Percentiles rank a stretch among this genome's conserved stretches.
Evolutionary conservation across 2,329 filamentous ascomycete species (phyloP).

Genomic region (Fusarium piperis): DNA sequence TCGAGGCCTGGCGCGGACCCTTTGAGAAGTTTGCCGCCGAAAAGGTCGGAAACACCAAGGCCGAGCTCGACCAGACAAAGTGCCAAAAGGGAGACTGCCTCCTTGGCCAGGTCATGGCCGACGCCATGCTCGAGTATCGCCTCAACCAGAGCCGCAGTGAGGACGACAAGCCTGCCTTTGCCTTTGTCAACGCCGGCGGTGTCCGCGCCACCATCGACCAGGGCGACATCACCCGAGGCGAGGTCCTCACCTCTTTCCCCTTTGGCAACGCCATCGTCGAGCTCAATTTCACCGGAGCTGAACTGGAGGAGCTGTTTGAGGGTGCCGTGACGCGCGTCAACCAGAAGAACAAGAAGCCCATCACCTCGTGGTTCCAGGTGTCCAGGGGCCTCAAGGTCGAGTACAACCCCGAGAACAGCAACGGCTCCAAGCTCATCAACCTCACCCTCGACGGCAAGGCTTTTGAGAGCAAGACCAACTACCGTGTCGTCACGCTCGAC

Average conservation of each 20-base stretch:
- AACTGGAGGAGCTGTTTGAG: conserved; percentile 67
- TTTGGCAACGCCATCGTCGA: conserved; percentile 73
- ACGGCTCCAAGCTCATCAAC: conserved; percentile 61
- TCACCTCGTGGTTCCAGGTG: conserved; percentile 70
- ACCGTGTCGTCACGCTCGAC: conserved; percentile 70
- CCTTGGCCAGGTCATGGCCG: conserved; percentile 64
- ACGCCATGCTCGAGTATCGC: conserved; percentile 71
- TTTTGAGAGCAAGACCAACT: conserved; percentile 57
- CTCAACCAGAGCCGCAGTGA: conserved; percentile 54
- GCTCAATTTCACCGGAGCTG: conserved; percentile 60
- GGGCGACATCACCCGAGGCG: conserved; percentile 70
- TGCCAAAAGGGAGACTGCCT: conserved; percentile 69
- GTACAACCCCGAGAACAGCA: conserved; percentile 63
- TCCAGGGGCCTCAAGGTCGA: conserved; percentile 65
- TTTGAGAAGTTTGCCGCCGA: conserved; percentile 69
- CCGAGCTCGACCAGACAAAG: conserved; percentile 66
- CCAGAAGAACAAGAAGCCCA: conserved; percentile 60
- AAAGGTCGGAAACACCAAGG: conserved; percentile 63
- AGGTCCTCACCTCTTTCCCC: conserved; percentile 71
- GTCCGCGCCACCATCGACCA: conserved; percentile 70
- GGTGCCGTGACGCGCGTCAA: conserved; percentile 66
- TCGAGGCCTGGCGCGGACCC: conserved; percentile 66
- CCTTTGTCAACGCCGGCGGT: conserved; percentile 71
- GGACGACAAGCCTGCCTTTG: conserved; percentile 58
- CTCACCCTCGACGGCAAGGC: conserved; percentile 60